These are phyloP conservation scores for Colletotrichum echinochloae DNA, from an alignment of 2,329 filamentous ascomycete genomes.

Conservation along the genomic window DNA sequence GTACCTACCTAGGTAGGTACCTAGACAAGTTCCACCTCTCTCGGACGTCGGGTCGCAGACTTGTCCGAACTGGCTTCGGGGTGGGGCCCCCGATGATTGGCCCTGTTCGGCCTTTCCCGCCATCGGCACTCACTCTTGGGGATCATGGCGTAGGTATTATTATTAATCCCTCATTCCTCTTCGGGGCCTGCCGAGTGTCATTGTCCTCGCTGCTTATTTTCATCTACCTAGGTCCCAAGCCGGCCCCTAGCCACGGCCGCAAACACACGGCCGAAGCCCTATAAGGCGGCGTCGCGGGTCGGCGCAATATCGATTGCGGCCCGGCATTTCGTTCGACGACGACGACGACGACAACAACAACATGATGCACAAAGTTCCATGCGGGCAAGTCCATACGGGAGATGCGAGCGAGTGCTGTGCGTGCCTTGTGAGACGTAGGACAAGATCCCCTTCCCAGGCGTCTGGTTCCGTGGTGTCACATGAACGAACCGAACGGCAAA, in stretches of 20 bases:
- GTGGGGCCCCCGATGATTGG: constrained; percentile 21
- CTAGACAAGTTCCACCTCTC: background rate
- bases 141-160: background rate
- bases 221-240: background rate
- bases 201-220: background rate
- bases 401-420: background rate
- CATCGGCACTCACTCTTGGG: constrained; percentile 25
- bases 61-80: constrained; percentile 28
- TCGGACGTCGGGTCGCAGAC: constrained; percentile 31
- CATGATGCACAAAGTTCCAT: constrained; percentile 1
- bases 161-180: constrained; percentile 3
- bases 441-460: background rate
- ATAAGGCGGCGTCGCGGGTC: background rate
- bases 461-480: background rate
- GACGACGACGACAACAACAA: background rate
- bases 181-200: background rate
- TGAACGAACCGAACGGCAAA: background rate
- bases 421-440: constrained; percentile 5
- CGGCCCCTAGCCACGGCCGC: constrained; percentile 5
- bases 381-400: background rate
- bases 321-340: background rate
- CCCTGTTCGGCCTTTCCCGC: background rate
- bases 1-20: too few species aligned
- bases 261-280: constrained; percentile 5
- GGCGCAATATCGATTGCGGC: constrained; percentile 10